Percentiles rank a stretch among this genome's conserved stretches.
phyloP scores from a whole-genome alignment of 345 rosid species.

The Heritiera fomes region DNA sequence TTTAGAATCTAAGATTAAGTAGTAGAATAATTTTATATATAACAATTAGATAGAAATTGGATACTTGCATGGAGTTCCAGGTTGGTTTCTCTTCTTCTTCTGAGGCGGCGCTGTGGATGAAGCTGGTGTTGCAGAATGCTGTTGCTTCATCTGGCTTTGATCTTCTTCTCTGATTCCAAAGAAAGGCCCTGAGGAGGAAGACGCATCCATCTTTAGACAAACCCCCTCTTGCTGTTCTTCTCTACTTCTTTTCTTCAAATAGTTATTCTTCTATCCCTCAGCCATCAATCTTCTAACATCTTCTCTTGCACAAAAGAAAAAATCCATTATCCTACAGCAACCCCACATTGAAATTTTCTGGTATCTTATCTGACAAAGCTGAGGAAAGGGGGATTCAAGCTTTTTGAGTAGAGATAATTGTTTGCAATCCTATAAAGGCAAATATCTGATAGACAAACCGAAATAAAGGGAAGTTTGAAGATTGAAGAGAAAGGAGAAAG shows the following conservation, averaged over 20 bases:
- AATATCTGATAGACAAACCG: background rate
- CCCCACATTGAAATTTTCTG: conserved; percentile 33
- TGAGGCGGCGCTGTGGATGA: conserved; percentile 46
- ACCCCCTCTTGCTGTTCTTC: background rate
- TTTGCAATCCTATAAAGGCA: background rate
- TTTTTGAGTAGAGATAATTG: conserved; percentile 8
- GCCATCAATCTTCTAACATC: background rate
- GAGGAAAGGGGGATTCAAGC: conserved; percentile 11
- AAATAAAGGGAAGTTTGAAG: conserved; percentile 14
- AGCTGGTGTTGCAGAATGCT: conserved; percentile 49
- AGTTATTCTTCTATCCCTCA: conserved; percentile 2
- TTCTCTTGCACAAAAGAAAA: background rate
- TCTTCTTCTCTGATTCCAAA: conserved; percentile 66
- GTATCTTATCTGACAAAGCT: conserved; percentile 18
- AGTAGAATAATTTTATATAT: background rate
- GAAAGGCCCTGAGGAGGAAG: conserved; percentile 63
- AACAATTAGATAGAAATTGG: conserved; percentile 26
- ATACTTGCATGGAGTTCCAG: conserved; percentile 78
- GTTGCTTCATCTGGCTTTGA: conserved; percentile 46
- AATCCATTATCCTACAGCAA: conserved; percentile 17
- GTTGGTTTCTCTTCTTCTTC: conserved; percentile 75
- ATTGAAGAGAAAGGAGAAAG: background rate
- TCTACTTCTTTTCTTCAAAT: background rate
- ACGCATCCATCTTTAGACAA: conserved; percentile 46
- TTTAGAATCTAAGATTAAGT: no score